phyloP scores from a whole-genome alignment of 495 filamentous ascomycete species.

The Talaromyces borbonicus region DNA sequence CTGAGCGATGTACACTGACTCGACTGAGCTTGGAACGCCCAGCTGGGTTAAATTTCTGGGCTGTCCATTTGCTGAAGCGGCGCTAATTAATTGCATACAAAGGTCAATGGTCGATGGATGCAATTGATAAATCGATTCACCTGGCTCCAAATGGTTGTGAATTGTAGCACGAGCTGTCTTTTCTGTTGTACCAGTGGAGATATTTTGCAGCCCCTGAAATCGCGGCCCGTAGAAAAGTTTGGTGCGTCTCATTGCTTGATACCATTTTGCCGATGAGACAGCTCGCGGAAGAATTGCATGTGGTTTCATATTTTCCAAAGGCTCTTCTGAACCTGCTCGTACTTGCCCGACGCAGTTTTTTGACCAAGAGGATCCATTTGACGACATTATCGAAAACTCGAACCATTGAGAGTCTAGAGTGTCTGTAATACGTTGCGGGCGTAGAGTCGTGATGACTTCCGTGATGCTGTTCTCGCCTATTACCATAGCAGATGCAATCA shows the following conservation, averaged over 20 bases:
- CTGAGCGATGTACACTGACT: too few species aligned
- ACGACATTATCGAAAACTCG: slow-evolving; percentile 32
- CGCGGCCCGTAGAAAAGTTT: slow-evolving; percentile 33
- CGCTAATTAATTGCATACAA: too few species aligned
- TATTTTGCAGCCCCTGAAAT: slow-evolving; percentile 21
- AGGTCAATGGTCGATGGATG: slow-evolving; percentile 39
- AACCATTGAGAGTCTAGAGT: slow-evolving; percentile 21
- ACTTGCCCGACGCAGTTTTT: slow-evolving; percentile 34
- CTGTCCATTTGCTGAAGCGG: too few species aligned
- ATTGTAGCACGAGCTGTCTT: slow-evolving; percentile 14
- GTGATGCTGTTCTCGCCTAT: too few species aligned
- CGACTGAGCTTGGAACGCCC: too few species aligned
- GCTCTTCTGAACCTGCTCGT: background rate
- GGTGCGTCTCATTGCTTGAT: slow-evolving; percentile 18
- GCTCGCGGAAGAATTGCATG: slow-evolving; percentile 3
- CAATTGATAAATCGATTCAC: slow-evolving; percentile 15
- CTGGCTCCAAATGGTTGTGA: background rate
- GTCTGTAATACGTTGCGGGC: slow-evolving; percentile 15
- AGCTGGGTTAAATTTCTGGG: too few species aligned
- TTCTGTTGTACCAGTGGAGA: slow-evolving; percentile 15
- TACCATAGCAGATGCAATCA: slow-evolving; percentile 32
- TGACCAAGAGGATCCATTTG: slow-evolving; percentile 26
- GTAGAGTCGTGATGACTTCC: slow-evolving; percentile 14
- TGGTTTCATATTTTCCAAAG: background rate
- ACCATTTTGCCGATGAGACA: slow-evolving; percentile 17